Conservation (phyloP, 208 protist genomes). For the Trypanosomatidae sp. region DNA sequence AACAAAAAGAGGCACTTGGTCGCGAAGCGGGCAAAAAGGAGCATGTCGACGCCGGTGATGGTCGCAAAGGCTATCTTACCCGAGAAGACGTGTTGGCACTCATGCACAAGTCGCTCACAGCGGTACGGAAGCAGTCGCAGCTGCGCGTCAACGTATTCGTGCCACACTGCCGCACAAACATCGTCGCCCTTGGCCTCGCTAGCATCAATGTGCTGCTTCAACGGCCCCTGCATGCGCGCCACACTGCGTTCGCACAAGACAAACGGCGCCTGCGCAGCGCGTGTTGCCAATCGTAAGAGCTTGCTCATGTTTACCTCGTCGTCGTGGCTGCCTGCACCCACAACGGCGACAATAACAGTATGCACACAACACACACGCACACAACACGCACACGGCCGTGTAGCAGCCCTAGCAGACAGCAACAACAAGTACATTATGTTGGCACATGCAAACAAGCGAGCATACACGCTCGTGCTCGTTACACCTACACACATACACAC, state of each 20-base stretch:
- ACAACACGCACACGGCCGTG: too few relatives aligned
- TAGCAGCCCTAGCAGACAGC: too few relatives aligned
- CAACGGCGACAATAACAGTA: too few relatives aligned
- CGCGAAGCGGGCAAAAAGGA: slow-evolving; percentile 28
- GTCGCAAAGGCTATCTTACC: slow-evolving; percentile 23
- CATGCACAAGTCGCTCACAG: slow-evolving; percentile 18
- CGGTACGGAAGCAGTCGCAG: slow-evolving; percentile 41
- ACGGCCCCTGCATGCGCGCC: slow-evolving; percentile 38
- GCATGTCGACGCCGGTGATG: slow-evolving; percentile 14
- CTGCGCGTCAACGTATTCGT: slow-evolving; percentile 49
- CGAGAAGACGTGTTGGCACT: slow-evolving; percentile 16
- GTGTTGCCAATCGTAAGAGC: too few relatives aligned
- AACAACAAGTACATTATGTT: too few relatives aligned
- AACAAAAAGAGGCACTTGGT: slow-evolving; percentile 70
- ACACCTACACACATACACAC: too few relatives aligned
- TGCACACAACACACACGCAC: too few relatives aligned
- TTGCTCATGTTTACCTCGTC: too few relatives aligned
- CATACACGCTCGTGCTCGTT: too few relatives aligned
- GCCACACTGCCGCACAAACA: slow-evolving; percentile 46
- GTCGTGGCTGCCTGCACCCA: too few relatives aligned
- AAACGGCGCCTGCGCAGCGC: too few relatives aligned
- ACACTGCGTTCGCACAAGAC: slow-evolving; percentile 19
- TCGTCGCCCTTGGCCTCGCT: slow-evolving; percentile 42
- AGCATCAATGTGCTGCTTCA: slow-evolving; percentile 61
- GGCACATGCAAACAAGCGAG: too few relatives aligned